Conservation (phyloP, 257 asterid species). For the Cordia subcordata region DNA sequence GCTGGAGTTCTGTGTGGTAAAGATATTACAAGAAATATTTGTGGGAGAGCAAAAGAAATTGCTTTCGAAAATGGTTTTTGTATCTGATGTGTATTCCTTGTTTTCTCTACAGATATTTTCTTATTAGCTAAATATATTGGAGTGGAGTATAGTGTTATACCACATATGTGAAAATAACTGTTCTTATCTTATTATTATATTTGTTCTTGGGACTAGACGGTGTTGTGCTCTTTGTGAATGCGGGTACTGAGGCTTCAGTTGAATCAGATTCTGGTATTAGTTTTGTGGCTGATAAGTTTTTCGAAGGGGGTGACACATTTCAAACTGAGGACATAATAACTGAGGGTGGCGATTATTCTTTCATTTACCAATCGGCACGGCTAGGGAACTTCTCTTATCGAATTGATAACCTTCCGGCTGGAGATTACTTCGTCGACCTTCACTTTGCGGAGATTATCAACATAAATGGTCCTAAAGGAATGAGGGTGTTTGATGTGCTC, state of each 20-base stretch:
- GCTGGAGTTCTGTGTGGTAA: no score
- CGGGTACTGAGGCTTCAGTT: slow-evolving; percentile 51
- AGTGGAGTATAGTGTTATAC: neutral
- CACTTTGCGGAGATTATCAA: slow-evolving; percentile 89
- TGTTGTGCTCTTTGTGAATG: slow-evolving; percentile 67
- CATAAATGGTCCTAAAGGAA: slow-evolving; percentile 81
- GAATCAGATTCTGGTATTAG: slow-evolving; percentile 49
- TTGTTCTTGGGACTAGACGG: slow-evolving; percentile 42
- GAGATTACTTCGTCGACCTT: slow-evolving; percentile 71
- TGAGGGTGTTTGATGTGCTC: slow-evolving; percentile 78
- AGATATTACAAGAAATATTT: no score
- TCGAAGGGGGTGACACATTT: slow-evolving; percentile 78
- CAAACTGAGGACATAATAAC: slow-evolving; percentile 68
- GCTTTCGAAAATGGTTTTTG: no score
- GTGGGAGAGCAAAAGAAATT: no score
- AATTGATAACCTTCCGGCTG: slow-evolving; percentile 57
- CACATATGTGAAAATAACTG: neutral
- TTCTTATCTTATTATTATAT: slow-evolving; percentile 14
- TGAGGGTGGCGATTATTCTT: slow-evolving; percentile 69
- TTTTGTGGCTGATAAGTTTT: slow-evolving; percentile 54
- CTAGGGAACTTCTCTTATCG: slow-evolving; percentile 68
- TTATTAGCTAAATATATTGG: neutral
- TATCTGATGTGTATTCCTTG: no score
- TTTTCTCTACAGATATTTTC: no score
- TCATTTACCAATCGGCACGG: slow-evolving; percentile 77